phyloP scores from a whole-genome alignment of 2,329 filamentous ascomycete genomes.

The Fusarium sarcochroum region DNA sequence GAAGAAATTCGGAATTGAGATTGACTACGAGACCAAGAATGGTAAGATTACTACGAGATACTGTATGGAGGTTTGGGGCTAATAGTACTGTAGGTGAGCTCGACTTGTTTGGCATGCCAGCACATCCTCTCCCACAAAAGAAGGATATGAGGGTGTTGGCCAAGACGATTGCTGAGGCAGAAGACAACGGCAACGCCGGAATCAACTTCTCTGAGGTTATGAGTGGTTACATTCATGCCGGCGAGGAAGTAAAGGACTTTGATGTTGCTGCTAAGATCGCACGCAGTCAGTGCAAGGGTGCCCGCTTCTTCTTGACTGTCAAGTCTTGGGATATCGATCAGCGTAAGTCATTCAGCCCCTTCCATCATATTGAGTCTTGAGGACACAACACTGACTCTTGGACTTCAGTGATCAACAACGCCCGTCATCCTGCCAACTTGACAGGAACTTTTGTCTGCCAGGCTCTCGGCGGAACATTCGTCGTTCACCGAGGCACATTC shows the following conservation, averaged over 20 bases:
- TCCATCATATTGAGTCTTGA: not conserved
- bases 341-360: slow-evolving; percentile 6
- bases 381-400: not conserved
- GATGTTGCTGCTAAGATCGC: slow-evolving; percentile 26
- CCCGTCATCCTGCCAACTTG: slow-evolving; percentile 56
- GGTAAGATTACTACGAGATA: slow-evolving; percentile 15
- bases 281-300: slow-evolving; percentile 64
- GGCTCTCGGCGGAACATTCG: slow-evolving; percentile 60
- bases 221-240: slow-evolving; percentile 69
- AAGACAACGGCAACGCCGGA: slow-evolving; percentile 53
- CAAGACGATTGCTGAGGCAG: slow-evolving; percentile 20
- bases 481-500: slow-evolving; percentile 71
- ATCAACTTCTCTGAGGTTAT: slow-evolving; percentile 76
- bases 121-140: slow-evolving; percentile 56
- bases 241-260: slow-evolving; percentile 19
- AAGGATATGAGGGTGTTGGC: slow-evolving; percentile 5
- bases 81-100: slow-evolving; percentile 49
- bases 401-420: slow-evolving; percentile 46
- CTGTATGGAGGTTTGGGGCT: not conserved
- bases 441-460: slow-evolving; percentile 67
- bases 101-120: slow-evolving; percentile 68
- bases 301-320: slow-evolving; percentile 72
- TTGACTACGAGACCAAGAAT: slow-evolving; percentile 38
- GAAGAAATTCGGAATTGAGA: slow-evolving; percentile 15
- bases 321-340: slow-evolving; percentile 64